Evolutionary conservation across 169 alveolate species (phyloP).

Genomic region (Besnoitia besnoiti): DNA sequence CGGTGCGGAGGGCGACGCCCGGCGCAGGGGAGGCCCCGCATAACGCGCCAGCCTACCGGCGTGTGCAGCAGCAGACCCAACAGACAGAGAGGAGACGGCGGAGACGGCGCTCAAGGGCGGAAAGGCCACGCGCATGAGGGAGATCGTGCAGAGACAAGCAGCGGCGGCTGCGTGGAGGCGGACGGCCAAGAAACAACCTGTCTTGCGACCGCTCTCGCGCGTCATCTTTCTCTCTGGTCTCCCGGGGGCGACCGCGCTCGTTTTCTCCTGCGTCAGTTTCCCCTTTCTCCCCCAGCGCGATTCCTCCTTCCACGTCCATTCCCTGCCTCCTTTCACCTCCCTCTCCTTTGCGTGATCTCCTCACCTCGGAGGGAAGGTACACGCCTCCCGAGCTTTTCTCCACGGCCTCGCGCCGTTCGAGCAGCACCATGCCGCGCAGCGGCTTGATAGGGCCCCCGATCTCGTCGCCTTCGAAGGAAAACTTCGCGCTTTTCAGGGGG

Average conservation of each 20-base stretch:
- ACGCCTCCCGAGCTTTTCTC: constrained; percentile 50
- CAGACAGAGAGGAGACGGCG: background rate
- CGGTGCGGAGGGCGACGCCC: no score
- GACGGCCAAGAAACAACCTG: no score
- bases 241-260: no score
- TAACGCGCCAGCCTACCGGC: no score
- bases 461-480: constrained; percentile 49
- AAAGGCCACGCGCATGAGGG: background rate
- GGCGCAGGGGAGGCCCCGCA: no score
- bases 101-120: background rate
- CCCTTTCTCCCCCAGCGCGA: no score
- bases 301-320: background rate
- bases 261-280: no score
- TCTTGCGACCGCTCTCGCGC: background rate
- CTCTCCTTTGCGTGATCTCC: no score
- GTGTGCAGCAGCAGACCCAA: no score
- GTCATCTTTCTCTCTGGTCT: background rate
- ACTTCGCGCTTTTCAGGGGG: background rate
- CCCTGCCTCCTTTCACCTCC: background rate
- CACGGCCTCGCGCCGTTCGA: constrained; percentile 40
- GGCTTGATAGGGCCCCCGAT: constrained; percentile 64
- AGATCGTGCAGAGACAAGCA: background rate
- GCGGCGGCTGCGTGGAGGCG: no score
- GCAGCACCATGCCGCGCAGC: constrained; percentile 57
- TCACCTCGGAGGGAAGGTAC: constrained; percentile 51